Evolutionary conservation across 2,329 filamentous ascomycete genomes (phyloP).

Genomic region (Aureobasidium sp.): DNA sequence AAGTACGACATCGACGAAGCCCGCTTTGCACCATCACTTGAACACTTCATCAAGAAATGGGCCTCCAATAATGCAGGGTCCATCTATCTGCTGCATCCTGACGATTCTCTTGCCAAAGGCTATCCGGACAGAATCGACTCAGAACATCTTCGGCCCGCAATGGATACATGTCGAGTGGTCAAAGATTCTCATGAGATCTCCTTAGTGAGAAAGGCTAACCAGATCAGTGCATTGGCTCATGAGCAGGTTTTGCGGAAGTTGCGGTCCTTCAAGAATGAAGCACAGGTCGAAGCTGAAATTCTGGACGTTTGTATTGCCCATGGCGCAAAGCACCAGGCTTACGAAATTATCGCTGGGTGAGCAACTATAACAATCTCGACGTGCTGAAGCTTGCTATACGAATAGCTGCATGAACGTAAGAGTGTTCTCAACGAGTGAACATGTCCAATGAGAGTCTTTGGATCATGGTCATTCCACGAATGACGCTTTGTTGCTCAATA

Average conservation of each 20-base stretch:
- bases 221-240: constrained; percentile 71
- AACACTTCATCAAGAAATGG: constrained; percentile 26
- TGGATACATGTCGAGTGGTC: constrained; percentile 71
- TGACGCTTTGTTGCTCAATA: background rate
- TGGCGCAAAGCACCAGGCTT: constrained; percentile 71
- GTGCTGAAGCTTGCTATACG: background rate
- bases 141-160: constrained; percentile 52
- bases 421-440: background rate
- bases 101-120: constrained; percentile 1
- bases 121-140: background rate
- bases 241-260: constrained; percentile 60
- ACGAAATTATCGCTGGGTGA: constrained; percentile 73
- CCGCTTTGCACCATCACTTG: constrained; percentile 31
- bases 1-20: constrained; percentile 76
- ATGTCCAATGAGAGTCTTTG: background rate
- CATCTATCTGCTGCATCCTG: constrained; percentile 28
- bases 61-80: constrained; percentile 18
- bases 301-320: constrained; percentile 61
- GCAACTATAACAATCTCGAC: background rate
- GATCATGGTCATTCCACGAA: background rate
- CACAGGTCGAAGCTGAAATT: constrained; percentile 75
- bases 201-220: constrained; percentile 73
- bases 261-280: constrained; percentile 60
- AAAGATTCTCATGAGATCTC: constrained; percentile 81
- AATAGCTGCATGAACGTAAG: background rate